Conservation (phyloP, 495 filamentous ascomycete genomes). For the Stereocaulon alpinum region DNA sequence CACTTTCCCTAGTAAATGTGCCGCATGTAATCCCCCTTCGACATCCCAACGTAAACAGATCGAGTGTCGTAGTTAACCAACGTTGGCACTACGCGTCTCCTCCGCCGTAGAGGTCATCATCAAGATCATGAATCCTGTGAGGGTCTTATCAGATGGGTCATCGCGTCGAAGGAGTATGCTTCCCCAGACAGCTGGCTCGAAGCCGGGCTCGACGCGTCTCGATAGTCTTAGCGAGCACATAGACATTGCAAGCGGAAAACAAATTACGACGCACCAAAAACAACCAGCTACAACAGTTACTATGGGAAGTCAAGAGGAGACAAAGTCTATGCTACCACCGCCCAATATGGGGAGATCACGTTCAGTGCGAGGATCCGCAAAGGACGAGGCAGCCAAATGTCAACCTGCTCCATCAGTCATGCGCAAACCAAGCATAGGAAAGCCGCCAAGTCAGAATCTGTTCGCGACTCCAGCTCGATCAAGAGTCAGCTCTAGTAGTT, state of each 20-base stretch:
- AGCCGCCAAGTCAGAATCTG: not conserved
- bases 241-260: not conserved
- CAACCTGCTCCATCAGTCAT: not conserved
- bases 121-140: not conserved
- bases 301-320: not conserved
- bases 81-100: not conserved
- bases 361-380: not conserved
- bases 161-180: slow-evolving; percentile 15
- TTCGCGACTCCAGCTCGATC: not conserved
- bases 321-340: not conserved
- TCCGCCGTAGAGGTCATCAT: no score
- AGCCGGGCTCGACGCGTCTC: not conserved
- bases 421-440: slow-evolving; percentile 4
- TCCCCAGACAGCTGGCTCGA: slow-evolving; percentile 3
- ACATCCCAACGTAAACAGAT: no score
- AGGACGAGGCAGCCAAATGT: not conserved
- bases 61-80: no score
- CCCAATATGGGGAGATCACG: not conserved
- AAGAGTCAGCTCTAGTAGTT: not conserved
- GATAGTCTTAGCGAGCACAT: not conserved
- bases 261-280: not conserved
- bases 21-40: no score
- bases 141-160: not conserved
- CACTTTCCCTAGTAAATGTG: no score
- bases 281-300: not conserved